phyloP scores from a whole-genome alignment of 108 stramenopile genomes.

The Aurantiochytrium sp. region DNA sequence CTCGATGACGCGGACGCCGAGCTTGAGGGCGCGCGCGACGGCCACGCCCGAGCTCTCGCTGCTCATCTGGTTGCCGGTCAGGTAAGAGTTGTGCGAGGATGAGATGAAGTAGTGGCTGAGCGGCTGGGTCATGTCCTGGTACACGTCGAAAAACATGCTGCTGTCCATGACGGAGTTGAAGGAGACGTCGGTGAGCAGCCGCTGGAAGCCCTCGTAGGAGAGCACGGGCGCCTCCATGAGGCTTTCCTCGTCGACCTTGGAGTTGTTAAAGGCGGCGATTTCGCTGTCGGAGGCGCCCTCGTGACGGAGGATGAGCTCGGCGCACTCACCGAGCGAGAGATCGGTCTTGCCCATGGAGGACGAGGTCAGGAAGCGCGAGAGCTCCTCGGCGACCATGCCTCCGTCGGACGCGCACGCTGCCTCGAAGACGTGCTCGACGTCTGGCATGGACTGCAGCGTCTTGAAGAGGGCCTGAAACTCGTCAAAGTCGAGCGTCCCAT shows the following conservation, averaged over 20 bases:
- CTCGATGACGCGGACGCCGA: constrained; percentile 92
- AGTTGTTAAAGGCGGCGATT: not conserved
- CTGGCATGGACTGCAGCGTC: not conserved
- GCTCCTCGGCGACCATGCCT: not conserved
- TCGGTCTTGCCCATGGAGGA: not conserved
- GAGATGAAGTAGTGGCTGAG: constrained; percentile 86
- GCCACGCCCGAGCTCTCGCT: constrained; percentile 68
- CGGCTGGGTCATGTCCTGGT: constrained; percentile 66
- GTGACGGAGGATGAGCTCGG: constrained; percentile 31
- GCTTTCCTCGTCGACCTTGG: not conserved
- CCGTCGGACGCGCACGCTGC: not conserved
- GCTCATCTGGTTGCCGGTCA: constrained; percentile 83
- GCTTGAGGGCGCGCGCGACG: constrained; percentile 62
- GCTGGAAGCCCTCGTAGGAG: not conserved
- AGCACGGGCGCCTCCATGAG: not conserved
- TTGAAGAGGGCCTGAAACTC: constrained; percentile 40
- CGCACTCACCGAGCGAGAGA: not conserved
- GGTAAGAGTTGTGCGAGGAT: constrained; percentile 91
- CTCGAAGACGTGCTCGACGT: not conserved
- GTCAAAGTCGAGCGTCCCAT: constrained; percentile 49
- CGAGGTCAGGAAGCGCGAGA: not conserved
- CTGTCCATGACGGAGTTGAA: constrained; percentile 38
- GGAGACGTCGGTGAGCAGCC: constrained; percentile 27
- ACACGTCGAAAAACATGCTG: not conserved
- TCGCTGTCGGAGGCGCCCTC: constrained; percentile 38